Evolutionary conservation across 768 basidiomycete species (phyloP).

Genomic region (Grammothele lineata): DNA sequence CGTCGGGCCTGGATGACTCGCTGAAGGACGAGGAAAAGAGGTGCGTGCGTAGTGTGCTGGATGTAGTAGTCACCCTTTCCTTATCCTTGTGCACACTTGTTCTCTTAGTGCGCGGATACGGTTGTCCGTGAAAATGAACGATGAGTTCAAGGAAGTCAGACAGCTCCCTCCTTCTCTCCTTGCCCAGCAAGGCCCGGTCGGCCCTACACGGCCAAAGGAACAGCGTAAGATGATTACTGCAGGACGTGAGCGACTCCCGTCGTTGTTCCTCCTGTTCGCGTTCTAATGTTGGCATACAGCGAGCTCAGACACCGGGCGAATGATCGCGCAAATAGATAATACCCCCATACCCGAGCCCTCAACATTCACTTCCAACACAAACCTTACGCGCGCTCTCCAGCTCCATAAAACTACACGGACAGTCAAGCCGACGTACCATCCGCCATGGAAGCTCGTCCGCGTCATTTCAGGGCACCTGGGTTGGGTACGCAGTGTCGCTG

Average conservation of each 20-base stretch:
- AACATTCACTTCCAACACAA: conserved; percentile 58
- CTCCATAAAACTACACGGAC: conserved; percentile 92
- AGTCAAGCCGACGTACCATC: conserved; percentile 93
- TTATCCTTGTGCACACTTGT: conserved; percentile 1
- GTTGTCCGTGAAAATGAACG: conserved; percentile 78
- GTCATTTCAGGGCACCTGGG: conserved; percentile 98
- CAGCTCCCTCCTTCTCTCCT: conserved; percentile 78
- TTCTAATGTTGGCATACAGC: conserved; percentile 24
- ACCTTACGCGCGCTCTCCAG: conserved; percentile 84
- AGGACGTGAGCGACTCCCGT: conserved; percentile 44
- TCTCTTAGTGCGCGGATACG: conserved; percentile 58
- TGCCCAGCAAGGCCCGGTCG: conserved; percentile 76
- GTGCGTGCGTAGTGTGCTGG: conserved; percentile 36
- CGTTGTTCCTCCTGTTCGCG: neutral
- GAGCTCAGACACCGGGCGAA: conserved; percentile 45
- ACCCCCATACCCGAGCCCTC: conserved; percentile 65
- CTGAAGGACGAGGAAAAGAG: conserved; percentile 68
- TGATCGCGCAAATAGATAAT: conserved; percentile 74
- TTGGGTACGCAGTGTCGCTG: conserved; percentile 94
- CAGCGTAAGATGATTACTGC: conserved; percentile 67
- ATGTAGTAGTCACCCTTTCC: no score
- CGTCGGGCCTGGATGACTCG: conserved; percentile 56
- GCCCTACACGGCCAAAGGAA: conserved; percentile 69
- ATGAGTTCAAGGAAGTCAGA: conserved; percentile 87
- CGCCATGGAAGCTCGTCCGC: conserved; percentile 92